Evolutionary conservation across 441 rosid species (phyloP).

Genomic region (Brassica balearica): DNA sequence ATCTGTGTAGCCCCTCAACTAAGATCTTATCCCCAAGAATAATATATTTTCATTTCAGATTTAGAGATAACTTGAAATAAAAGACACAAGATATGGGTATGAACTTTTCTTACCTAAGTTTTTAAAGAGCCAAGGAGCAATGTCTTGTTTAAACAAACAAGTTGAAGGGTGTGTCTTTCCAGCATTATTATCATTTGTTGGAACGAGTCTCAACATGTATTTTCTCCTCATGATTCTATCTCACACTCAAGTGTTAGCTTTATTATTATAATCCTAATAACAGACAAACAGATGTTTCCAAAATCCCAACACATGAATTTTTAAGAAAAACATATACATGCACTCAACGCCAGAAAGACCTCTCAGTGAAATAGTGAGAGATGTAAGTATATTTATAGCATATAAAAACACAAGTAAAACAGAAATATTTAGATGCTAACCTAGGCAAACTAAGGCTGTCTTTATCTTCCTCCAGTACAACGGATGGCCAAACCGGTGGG

Average conservation of each 20-base stretch:
- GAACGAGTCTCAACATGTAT: constrained; percentile 34
- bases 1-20: not conserved
- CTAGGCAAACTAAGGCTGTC: no score
- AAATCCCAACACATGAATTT: no score
- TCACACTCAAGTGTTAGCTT: constrained; percentile 21
- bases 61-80: constrained; percentile 21
- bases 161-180: constrained; percentile 40
- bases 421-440: not conserved
- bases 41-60: constrained; percentile 5
- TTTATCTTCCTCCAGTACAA: not conserved
- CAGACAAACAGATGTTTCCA: not conserved
- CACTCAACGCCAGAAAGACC: no score
- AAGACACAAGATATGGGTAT: constrained; percentile 13
- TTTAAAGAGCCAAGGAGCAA: constrained; percentile 32
- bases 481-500: no score
- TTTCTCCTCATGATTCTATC: constrained; percentile 30
- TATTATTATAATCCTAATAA: not conserved
- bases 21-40: constrained; percentile 4
- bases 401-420: not conserved
- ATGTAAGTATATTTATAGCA: no score
- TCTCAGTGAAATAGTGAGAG: no score
- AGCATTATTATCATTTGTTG: constrained; percentile 36
- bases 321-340: no score
- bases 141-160: constrained; percentile 34
- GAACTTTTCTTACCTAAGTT: constrained; percentile 33